These are phyloP conservation scores for Candida incommunis DNA, from an alignment of 805 yeast genomes.

Conservation along the genomic window DNA sequence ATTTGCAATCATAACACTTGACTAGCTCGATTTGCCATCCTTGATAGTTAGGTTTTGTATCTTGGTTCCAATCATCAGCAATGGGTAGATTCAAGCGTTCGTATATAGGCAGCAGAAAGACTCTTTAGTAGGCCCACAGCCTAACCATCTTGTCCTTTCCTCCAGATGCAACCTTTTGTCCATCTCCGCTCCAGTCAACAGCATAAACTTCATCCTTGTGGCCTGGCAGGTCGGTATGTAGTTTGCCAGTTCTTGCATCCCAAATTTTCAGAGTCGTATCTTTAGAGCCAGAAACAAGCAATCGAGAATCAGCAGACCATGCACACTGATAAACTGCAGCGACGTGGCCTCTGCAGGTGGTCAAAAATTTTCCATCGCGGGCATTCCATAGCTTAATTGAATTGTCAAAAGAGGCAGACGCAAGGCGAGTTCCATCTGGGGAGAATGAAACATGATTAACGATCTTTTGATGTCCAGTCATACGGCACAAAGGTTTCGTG, in stretches of 20 bases:
- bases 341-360: conserved; percentile 92
- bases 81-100: no score
- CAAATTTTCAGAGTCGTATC: conserved; percentile 94
- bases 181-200: conserved; percentile 97
- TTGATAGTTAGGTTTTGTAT: no score
- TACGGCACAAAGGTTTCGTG: conserved; percentile 73
- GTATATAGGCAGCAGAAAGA: no score
- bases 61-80: no score
- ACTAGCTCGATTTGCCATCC: no score
- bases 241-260: conserved; percentile 79
- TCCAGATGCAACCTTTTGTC: conserved; percentile 88
- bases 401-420: conserved; percentile 90
- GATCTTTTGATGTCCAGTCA: conserved; percentile 96
- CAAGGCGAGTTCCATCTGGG: conserved; percentile 85
- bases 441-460: conserved; percentile 93
- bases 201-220: conserved; percentile 93
- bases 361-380: conserved; percentile 71
- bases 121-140: conserved; percentile 57
- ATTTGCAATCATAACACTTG: no score
- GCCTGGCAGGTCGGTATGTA: conserved; percentile 86
- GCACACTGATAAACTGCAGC: conserved; percentile 96
- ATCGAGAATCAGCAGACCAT: conserved; percentile 91
- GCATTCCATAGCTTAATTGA: conserved; percentile 96
- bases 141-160: conserved; percentile 93
- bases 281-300: conserved; percentile 85